Evolutionary conservation across 257 asterid species (phyloP).

Genomic region (Solanum virginianum): DNA sequence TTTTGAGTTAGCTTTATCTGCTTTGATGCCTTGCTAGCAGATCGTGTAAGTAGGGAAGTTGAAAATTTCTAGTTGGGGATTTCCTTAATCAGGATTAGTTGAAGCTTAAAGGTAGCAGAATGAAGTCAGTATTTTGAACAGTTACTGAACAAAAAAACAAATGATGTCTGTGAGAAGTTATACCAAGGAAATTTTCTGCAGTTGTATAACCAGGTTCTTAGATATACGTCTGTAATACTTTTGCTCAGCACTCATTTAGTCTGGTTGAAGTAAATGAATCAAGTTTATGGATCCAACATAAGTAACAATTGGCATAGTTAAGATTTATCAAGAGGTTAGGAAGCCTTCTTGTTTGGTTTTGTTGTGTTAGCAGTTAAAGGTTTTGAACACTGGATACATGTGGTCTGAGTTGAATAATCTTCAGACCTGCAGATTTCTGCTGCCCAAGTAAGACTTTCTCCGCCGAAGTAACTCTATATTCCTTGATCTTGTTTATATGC

Average conservation of each 20-base stretch:
- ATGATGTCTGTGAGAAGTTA: not conserved
- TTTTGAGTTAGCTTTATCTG: not conserved
- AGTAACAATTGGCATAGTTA: not conserved
- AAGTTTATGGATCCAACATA: not conserved
- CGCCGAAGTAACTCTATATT: not conserved
- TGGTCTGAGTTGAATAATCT: constrained; percentile 10
- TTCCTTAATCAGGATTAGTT: not conserved
- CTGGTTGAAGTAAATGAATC: not conserved
- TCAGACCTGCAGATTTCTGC: constrained; percentile 19
- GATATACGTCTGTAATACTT: not conserved
- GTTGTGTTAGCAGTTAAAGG: constrained; percentile 6
- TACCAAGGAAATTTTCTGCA: not conserved
- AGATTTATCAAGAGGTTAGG: constrained; percentile 3
- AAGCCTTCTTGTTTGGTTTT: constrained; percentile 3
- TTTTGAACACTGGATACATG: constrained; percentile 6
- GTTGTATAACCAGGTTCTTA: not conserved
- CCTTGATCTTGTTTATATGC: not conserved
- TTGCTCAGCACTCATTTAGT: not conserved
- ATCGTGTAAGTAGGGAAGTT: not conserved
- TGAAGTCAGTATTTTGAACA: not conserved
- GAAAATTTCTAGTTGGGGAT: not conserved
- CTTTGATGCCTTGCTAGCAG: not conserved
- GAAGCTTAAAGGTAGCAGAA: not conserved
- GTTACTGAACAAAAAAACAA: not conserved
- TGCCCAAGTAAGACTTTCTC: constrained; percentile 17